phyloP scores from a whole-genome alignment of 805 yeast genomes.

The Lipomyces chichibuensis region DNA sequence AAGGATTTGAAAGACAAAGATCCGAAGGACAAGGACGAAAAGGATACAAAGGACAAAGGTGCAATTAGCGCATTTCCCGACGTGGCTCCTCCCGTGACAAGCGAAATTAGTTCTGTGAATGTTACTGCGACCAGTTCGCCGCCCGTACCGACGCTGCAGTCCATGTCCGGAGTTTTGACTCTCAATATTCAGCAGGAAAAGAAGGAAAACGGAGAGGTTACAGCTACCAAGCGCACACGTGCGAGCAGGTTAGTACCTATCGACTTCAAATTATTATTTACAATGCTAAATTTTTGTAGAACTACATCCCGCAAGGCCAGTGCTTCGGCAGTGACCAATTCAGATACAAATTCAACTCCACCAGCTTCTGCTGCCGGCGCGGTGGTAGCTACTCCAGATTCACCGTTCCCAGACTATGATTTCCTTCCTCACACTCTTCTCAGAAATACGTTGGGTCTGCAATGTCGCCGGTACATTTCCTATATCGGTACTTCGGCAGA shows the following conservation, averaged over 20 bases:
- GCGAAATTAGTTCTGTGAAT: constrained; percentile 8
- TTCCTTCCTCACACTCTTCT: constrained; percentile 38
- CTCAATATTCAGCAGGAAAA: constrained; percentile 8
- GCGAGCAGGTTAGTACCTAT: constrained; percentile 13
- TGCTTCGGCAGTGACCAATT: background rate
- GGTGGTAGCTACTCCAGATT: constrained; percentile 30
- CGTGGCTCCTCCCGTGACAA: constrained; percentile 2
- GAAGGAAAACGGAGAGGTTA: constrained; percentile 12
- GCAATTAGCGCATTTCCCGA: background rate
- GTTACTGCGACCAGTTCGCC: constrained; percentile 16
- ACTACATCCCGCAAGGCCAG: constrained; percentile 21
- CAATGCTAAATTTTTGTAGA: constrained; percentile 9
- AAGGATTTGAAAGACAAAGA: constrained; percentile 7
- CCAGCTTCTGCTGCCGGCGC: background rate
- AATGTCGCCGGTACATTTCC: constrained; percentile 39
- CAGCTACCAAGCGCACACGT: constrained; percentile 23
- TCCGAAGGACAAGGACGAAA: background rate
- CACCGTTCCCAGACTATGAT: constrained; percentile 40
- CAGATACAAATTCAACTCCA: background rate
- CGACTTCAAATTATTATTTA: background rate
- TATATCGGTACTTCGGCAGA: constrained; percentile 39
- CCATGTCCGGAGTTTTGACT: constrained; percentile 31
- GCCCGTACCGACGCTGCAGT: constrained; percentile 25
- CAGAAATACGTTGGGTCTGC: constrained; percentile 40
- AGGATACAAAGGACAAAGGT: constrained; percentile 15